Conservation (phyloP, 768 basidiomycete species). For the Tylopilus rubrobrunneus region DNA sequence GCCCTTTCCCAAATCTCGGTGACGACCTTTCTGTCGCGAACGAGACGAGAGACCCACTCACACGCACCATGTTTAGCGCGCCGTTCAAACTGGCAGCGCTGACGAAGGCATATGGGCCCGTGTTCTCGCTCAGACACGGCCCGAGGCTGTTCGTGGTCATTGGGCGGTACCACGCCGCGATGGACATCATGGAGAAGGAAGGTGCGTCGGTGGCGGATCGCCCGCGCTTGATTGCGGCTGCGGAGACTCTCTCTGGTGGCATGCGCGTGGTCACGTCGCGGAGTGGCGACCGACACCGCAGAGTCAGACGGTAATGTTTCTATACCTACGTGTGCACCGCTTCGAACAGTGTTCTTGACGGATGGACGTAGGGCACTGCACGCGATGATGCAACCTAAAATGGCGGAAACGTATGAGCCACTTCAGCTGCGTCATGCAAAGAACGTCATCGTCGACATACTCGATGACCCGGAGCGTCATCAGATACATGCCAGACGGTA, state of each 20-base stretch:
- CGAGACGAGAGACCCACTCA: background rate
- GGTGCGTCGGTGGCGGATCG: slow-evolving; percentile 5
- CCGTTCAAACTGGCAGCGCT: slow-evolving; percentile 3
- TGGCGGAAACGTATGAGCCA: slow-evolving; percentile 2
- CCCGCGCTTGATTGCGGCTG: slow-evolving; percentile 1
- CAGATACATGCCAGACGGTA: slow-evolving; percentile 6
- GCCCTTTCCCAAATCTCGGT: slow-evolving; percentile 6
- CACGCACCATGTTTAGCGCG: background rate
- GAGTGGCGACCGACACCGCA: background rate
- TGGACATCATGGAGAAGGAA: slow-evolving; percentile 13
- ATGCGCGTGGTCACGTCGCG: slow-evolving; percentile 3
- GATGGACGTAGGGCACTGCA: background rate
- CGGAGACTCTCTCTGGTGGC: slow-evolving; percentile 5
- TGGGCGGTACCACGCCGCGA: slow-evolving; percentile 6
- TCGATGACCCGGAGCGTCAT: slow-evolving; percentile 4
- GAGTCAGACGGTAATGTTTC: background rate
- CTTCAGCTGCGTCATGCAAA: slow-evolving; percentile 5
- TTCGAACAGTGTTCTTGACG: background rate
- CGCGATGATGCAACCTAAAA: slow-evolving; percentile 1
- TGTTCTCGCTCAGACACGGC: slow-evolving; percentile 3
- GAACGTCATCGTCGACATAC: slow-evolving; percentile 1
- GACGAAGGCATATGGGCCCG: slow-evolving; percentile 7
- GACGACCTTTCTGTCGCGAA: background rate
- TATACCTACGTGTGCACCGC: background rate
- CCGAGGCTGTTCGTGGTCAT: slow-evolving; percentile 4